Evolutionary conservation across 257 asterid genomes (phyloP).

Genomic region (Plantago major): DNA sequence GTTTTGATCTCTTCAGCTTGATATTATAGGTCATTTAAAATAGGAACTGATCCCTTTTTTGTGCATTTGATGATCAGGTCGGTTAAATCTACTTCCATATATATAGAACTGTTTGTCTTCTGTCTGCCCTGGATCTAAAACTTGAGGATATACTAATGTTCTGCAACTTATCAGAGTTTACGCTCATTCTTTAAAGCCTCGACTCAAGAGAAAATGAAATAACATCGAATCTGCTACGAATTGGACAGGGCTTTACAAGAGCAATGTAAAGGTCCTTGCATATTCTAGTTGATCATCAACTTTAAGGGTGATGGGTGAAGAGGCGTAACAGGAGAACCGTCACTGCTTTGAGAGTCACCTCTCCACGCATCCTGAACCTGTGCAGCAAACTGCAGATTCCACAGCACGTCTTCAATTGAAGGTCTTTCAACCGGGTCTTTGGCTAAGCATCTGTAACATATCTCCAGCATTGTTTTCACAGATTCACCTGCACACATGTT

Average conservation of each 20-base stretch:
- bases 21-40: too few relatives aligned
- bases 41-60: too few relatives aligned
- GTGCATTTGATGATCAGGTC: too few relatives aligned
- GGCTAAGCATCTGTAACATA: slow-evolving; percentile 72
- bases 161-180: too few relatives aligned
- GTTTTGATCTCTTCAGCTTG: too few relatives aligned
- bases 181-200: too few relatives aligned
- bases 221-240: too few relatives aligned
- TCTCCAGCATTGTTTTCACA: slow-evolving; percentile 54
- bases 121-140: too few relatives aligned
- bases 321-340: slow-evolving; percentile 69
- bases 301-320: slow-evolving; percentile 36
- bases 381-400: slow-evolving; percentile 94
- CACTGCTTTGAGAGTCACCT: slow-evolving; percentile 62
- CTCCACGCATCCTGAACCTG: slow-evolving; percentile 77
- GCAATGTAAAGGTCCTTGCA: background rate
- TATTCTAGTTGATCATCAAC: slow-evolving; percentile 29
- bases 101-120: too few relatives aligned
- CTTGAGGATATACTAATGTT: too few relatives aligned
- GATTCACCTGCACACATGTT: slow-evolving; percentile 62
- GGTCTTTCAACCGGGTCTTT: slow-evolving; percentile 67
- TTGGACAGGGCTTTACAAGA: background rate
- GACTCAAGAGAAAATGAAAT: too few relatives aligned
- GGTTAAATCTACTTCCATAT: too few relatives aligned
- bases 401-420: slow-evolving; percentile 76